A percentile compares a stretch with the other conserved stretches of the same genome.
phyloP scores from a whole-genome alignment of 495 filamentous ascomycete species.

The Viridothelium virens region DNA sequence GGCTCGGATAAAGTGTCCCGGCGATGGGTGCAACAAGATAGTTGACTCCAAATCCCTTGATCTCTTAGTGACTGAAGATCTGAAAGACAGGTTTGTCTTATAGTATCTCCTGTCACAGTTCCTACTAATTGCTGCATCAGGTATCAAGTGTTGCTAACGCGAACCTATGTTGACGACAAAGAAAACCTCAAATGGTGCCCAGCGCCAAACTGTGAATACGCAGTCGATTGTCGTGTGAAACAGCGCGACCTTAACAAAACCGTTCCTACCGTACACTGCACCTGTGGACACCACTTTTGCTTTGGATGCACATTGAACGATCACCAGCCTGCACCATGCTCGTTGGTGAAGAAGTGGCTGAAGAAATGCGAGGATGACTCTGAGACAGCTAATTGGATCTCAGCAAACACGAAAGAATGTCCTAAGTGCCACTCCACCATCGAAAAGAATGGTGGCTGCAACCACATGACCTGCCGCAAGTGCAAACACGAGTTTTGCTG shows the following conservation, averaged over 20 bases:
- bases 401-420: slow-evolving; percentile 96
- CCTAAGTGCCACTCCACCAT: slow-evolving; percentile 93
- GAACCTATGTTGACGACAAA: slow-evolving; percentile 95
- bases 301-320: slow-evolving; percentile 92
- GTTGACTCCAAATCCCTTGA: slow-evolving; percentile 85
- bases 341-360: slow-evolving; percentile 88
- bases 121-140: slow-evolving; percentile 35
- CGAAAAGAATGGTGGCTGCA: slow-evolving; percentile 98
- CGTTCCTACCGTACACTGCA: slow-evolving; percentile 82
- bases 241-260: slow-evolving; percentile 72
- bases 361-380: slow-evolving; percentile 99
- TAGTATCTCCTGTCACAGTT: background rate
- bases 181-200: slow-evolving; percentile 95
- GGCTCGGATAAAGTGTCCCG: slow-evolving; percentile 86
- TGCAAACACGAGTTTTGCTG: slow-evolving; percentile 99
- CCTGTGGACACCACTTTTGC: slow-evolving; percentile 80
- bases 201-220: slow-evolving; percentile 88
- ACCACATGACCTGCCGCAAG: slow-evolving; percentile 99
- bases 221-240: slow-evolving; percentile 80
- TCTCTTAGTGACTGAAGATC: slow-evolving; percentile 64
- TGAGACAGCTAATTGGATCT: slow-evolving; percentile 98
- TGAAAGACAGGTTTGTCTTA: slow-evolving; percentile 54
- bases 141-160: slow-evolving; percentile 77
- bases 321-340: slow-evolving; percentile 88
- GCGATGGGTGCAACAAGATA: slow-evolving; percentile 77